phyloP scores from a whole-genome alignment of 805 yeast genomes.

The Starmera amethionina region DNA sequence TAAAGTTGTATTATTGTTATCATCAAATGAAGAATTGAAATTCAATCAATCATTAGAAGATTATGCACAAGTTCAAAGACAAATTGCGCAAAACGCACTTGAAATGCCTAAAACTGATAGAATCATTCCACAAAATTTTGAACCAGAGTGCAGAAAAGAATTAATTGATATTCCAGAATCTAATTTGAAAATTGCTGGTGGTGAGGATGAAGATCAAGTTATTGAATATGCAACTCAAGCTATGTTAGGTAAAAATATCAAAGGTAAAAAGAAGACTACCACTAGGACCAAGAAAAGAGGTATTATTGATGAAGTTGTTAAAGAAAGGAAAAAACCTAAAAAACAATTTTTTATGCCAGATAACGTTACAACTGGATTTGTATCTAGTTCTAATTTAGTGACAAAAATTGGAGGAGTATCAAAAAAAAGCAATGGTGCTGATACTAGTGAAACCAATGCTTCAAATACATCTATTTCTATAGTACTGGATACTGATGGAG shows the following conservation, averaged over 20 bases:
- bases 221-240: constrained; percentile 58
- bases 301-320: constrained; percentile 1
- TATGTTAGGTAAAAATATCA: constrained; percentile 33
- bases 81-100: constrained; percentile 40
- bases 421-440: not conserved
- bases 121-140: constrained; percentile 49
- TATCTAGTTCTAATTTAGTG: constrained; percentile 39
- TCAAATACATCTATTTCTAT: constrained; percentile 6
- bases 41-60: constrained; percentile 80
- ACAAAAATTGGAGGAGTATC: constrained; percentile 14
- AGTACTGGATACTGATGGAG: constrained; percentile 5
- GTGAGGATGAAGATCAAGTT: constrained; percentile 59
- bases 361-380: constrained; percentile 56
- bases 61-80: constrained; percentile 67
- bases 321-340: constrained; percentile 16
- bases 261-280: constrained; percentile 1
- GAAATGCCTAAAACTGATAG: constrained; percentile 44
- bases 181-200: constrained; percentile 41
- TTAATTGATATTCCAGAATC: constrained; percentile 63
- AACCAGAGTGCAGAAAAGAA: constrained; percentile 48
- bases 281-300: not conserved
- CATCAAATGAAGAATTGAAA: constrained; percentile 69
- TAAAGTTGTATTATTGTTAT: constrained; percentile 59
- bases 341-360: constrained; percentile 66
- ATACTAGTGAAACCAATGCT: not conserved